These are phyloP conservation scores for Epichloe elymi DNA, from an alignment of 2,329 filamentous ascomycete genomes.

Conservation along the genomic window DNA sequence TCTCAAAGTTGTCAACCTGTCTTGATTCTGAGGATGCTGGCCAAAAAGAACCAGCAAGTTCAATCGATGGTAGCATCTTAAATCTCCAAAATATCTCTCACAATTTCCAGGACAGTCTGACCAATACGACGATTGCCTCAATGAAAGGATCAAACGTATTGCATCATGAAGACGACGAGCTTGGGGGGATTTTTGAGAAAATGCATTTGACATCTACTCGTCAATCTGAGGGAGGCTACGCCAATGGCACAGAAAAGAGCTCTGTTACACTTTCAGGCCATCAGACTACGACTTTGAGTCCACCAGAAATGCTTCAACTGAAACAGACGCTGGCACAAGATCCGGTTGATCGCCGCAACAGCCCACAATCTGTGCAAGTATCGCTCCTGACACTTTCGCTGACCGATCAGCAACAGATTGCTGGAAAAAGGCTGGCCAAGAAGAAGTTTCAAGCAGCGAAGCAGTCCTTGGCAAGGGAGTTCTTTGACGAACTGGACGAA, in stretches of 20 bases:
- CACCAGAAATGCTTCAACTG: neutral
- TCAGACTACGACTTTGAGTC: neutral
- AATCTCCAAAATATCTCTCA: neutral
- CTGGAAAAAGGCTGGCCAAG: conserved; percentile 18
- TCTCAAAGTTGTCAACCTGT: neutral
- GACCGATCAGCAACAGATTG: neutral
- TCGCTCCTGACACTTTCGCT: neutral
- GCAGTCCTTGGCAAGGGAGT: conserved; percentile 46
- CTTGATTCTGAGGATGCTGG: neutral
- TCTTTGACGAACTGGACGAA: conserved; percentile 56
- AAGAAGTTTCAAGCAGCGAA: conserved; percentile 52
- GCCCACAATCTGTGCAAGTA: neutral
- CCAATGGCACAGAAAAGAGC: neutral
- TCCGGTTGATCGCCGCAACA: neutral
- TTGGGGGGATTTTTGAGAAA: neutral
- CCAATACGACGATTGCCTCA: neutral
- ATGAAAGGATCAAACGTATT: neutral
- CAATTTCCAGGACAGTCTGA: neutral
- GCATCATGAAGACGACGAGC: neutral
- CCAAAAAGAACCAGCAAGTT: neutral
- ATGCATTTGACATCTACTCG: neutral
- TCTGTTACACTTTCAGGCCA: neutral
- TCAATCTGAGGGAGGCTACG: neutral
- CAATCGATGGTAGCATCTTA: neutral
- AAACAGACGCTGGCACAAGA: neutral